These are phyloP conservation scores for Boletus coccyginus DNA, from an alignment of 768 basidiomycete species.

Conservation along the genomic window DNA sequence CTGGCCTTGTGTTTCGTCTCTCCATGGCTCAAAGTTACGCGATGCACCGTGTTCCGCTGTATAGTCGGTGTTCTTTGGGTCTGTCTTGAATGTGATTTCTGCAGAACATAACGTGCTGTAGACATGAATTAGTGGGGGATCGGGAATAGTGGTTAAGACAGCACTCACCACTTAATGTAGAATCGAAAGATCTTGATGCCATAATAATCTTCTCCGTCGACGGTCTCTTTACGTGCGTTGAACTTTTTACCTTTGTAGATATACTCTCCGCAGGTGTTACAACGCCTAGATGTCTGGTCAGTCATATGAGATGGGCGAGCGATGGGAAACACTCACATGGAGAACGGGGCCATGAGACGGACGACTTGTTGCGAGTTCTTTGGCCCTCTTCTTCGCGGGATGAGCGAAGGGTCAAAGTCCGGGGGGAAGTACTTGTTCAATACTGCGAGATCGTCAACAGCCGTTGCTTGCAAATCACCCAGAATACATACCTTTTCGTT, in stretches of 20 bases:
- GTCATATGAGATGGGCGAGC: neutral
- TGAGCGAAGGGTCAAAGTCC: conserved; percentile 97
- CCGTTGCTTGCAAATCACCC: neutral
- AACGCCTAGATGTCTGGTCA: conserved; percentile 55
- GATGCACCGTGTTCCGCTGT: conserved; percentile 93
- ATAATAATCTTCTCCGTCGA: conserved; percentile 95
- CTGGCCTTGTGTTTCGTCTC: conserved; percentile 73
- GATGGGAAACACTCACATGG: conserved; percentile 61
- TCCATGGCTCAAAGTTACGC: conserved; percentile 97
- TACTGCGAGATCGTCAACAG: conserved; percentile 43
- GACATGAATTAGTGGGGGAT: conserved; percentile 10
- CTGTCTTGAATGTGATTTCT: conserved; percentile 99
- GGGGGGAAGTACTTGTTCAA: conserved; percentile 97
- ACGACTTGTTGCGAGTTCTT: conserved; percentile 97
- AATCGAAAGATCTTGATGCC: conserved; percentile 97
- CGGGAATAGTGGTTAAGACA: conserved; percentile 9
- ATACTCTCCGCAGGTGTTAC: conserved; percentile 96
- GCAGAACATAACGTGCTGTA: conserved; percentile 89
- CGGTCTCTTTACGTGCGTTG: conserved; percentile 98
- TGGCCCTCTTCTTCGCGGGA: conserved; percentile 83
- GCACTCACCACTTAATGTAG: conserved; percentile 81
- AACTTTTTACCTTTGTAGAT: conserved; percentile 99
- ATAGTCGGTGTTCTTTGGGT: conserved; percentile 97
- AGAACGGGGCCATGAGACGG: conserved; percentile 98
- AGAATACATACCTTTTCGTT: conserved; percentile 66